Base-by-base conservation (phyloP, 805 yeast species). In the Metschnikowia kunwiensis region DNA sequence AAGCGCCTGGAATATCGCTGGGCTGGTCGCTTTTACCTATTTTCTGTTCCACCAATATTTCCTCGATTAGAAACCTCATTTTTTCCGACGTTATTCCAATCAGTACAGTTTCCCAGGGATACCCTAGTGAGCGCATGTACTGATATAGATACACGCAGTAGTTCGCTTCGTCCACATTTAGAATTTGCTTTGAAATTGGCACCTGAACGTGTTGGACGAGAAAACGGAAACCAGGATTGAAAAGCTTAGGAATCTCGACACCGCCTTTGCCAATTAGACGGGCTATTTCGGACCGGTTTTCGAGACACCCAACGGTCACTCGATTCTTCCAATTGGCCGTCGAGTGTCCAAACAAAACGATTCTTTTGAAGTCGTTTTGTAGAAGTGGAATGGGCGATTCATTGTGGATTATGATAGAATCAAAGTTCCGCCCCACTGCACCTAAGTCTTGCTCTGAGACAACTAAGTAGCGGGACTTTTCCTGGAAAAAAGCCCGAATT, bases 121-220 rank as follows among this genome's bases (percentile, higher is more conserved):
- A 75, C 0, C 75, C 77, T 14, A 66, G 34, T 3, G 65, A 40
- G 5, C 72, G 47, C 68, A 78, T 55, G 38, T 73, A 75, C 53
- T 65, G 67, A 46, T 58, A 75, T 5, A 75, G 41, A 0, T 59
- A 54, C 11, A 73, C 73, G 12, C 69, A 59, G 38, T 57, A 70
- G 42, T 72, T 75, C 0, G 79, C 80, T 44, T 77, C 54, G 33
- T 48, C 54, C 11, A 53, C 33, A 11, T 43, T 45, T 17, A 33
- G 38, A 1, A 18, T 30, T 1, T 15, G 24, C 10, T 16, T 17
- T 2, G 42, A 24, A 2, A 19, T 4, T 6, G 42, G 36, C 8
- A 42, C 49, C 7, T 35, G 17, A 2, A 54, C 32, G n/a, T 33
- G 35, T 21, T 46, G 50, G 7, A 23, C 34, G n/a, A 19, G 8